phyloP scores from a whole-genome alignment of 2,329 filamentous ascomycete species.

The Hymenoscyphus salicellus region DNA sequence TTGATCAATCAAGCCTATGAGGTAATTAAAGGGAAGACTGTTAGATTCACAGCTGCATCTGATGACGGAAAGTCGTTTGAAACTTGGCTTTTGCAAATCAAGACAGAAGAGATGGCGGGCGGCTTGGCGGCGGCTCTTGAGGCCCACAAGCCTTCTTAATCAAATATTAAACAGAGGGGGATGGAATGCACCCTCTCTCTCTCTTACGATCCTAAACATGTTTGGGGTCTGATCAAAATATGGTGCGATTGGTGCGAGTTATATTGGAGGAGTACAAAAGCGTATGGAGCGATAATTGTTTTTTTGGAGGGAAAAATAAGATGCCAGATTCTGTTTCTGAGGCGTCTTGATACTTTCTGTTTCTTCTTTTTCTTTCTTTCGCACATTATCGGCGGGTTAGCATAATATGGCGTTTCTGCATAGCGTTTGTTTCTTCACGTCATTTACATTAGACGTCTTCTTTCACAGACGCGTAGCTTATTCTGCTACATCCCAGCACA shows the following conservation, averaged over 20 bases:
- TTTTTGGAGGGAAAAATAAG: not conserved
- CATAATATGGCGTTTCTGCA: not conserved
- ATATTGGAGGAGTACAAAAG: not conserved
- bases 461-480: too few species aligned
- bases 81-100: conserved; percentile 70
- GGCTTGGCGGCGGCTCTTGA: conserved; percentile 44
- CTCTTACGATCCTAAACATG: not conserved
- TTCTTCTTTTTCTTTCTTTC: not conserved
- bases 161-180: not conserved
- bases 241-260: not conserved
- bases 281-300: not conserved
- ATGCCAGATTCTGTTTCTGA: not conserved
- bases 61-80: conserved; percentile 59
- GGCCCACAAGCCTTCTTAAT: conserved; percentile 46
- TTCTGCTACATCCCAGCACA: too few species aligned
- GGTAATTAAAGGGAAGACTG: conserved; percentile 52
- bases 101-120: conserved; percentile 51
- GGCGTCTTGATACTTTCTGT: not conserved
- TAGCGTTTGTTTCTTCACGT: not conserved
- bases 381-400: not conserved
- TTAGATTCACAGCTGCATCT: conserved; percentile 56
- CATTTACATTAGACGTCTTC: not conserved
- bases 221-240: not conserved
- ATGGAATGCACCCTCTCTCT: not conserved
- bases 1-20: conserved; percentile 64